phyloP scores from a whole-genome alignment of 148 eudicot genomes.

The Chenopodium formosanum region DNA sequence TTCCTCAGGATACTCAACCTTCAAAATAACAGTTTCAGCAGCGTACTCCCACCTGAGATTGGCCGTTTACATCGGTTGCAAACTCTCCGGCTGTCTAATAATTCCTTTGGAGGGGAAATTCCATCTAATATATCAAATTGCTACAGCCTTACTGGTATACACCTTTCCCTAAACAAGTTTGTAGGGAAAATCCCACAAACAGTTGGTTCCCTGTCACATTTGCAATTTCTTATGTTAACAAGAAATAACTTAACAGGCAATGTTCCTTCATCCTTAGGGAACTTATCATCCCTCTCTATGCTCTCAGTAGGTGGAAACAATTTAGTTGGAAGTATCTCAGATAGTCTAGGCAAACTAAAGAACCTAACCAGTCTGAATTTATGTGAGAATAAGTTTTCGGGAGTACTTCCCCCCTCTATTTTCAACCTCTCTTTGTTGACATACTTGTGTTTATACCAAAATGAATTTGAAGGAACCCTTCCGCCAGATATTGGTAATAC shows the following conservation, averaged over 20 bases:
- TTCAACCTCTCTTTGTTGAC: conserved; percentile 25
- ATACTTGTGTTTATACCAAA: not conserved
- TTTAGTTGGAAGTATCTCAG: conserved; percentile 24
- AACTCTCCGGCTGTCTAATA: not conserved
- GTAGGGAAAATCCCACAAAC: conserved; percentile 25
- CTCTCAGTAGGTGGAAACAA: not conserved
- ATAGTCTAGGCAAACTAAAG: conserved; percentile 18
- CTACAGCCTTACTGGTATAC: not conserved
- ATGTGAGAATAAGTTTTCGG: conserved; percentile 13
- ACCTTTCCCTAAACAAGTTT: conserved; percentile 15
- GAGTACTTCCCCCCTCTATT: conserved; percentile 28
- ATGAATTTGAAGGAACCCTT: conserved; percentile 26
- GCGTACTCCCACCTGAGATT: conserved; percentile 29
- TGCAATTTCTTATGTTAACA: conserved; percentile 1
- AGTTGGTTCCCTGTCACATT: conserved; percentile 25
- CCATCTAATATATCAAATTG: conserved; percentile 23
- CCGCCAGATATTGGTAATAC: conserved; percentile 19
- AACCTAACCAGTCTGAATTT: not conserved
- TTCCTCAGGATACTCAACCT: conserved; percentile 8
- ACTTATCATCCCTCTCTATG: conserved; percentile 8
- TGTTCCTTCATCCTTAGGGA: conserved; percentile 26
- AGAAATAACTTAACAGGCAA: conserved; percentile 6
- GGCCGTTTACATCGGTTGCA: conserved; percentile 14
- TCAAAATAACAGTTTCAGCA: conserved; percentile 17
- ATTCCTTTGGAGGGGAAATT: conserved; percentile 22